phyloP scores from a whole-genome alignment of 495 filamentous ascomycete species.

The Aspergillus asperescens region DNA sequence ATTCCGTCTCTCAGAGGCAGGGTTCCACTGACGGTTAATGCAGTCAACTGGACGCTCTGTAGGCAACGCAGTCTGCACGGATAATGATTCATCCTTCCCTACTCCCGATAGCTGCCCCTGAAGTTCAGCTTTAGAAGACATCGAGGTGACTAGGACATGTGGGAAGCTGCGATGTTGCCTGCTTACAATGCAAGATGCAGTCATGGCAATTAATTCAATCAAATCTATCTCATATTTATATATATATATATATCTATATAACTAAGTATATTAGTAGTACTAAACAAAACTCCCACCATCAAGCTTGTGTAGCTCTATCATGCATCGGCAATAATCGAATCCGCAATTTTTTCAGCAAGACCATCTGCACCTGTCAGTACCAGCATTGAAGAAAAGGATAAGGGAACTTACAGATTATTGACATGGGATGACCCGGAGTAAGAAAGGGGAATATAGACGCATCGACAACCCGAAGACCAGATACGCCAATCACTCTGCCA shows the following conservation, averaged over 20 bases:
- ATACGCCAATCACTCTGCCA: conserved; percentile 47
- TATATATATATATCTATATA: too few relatives aligned
- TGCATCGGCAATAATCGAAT: not conserved
- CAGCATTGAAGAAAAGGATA: not conserved
- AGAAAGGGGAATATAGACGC: conserved; percentile 44
- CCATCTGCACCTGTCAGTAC: not conserved
- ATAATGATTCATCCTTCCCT: not conserved
- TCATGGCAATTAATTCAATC: too few relatives aligned
- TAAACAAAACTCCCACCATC: not conserved
- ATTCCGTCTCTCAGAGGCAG: conserved; percentile 33
- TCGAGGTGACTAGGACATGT: not conserved
- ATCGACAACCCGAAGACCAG: conserved; percentile 53
- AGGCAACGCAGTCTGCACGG: not conserved
- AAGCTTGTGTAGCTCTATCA: not conserved
- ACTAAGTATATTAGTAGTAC: not conserved
- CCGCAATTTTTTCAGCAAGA: not conserved
- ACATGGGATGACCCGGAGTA: conserved; percentile 10
- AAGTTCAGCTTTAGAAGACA: not conserved
- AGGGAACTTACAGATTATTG: conserved; percentile 8
- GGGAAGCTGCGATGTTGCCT: conserved; percentile 5
- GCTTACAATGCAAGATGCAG: too few relatives aligned
- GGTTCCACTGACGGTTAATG: conserved; percentile 29
- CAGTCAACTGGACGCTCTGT: conserved; percentile 27
- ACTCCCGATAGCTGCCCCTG: not conserved
- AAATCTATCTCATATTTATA: too few relatives aligned